phyloP scores from a whole-genome alignment of 345 rosid species.

The Arabis hirsuta region DNA sequence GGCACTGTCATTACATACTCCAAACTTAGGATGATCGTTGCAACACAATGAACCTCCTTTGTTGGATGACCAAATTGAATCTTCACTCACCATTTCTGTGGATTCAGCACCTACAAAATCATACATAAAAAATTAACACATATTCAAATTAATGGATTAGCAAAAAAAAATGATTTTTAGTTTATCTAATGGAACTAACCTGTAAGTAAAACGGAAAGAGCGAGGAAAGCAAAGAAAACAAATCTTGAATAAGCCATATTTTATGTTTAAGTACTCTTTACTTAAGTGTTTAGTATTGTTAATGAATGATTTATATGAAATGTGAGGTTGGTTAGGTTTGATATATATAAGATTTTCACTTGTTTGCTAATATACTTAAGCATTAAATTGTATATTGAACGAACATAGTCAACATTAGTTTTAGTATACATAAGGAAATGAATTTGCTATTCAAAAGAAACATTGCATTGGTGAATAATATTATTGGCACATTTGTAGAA shows the following conservation, averaged over 20 bases:
- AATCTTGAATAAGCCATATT: conserved; percentile 7
- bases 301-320: not conserved
- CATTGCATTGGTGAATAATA: not conserved
- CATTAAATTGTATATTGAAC: not conserved
- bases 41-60: conserved; percentile 20
- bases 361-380: not conserved
- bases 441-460: not conserved
- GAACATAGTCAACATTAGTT: not conserved
- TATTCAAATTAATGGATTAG: too few species aligned
- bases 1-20: not conserved
- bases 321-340: not conserved
- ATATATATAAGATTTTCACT: conserved; percentile 11
- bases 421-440: conserved; percentile 6
- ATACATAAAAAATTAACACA: not conserved
- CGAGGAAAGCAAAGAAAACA: not conserved
- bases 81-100: conserved; percentile 10
- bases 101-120: conserved; percentile 18
- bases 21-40: conserved; percentile 19
- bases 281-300: not conserved
- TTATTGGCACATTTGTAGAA: conserved; percentile 19
- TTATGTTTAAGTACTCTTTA: not conserved
- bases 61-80: conserved; percentile 22
- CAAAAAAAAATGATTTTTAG: not conserved
- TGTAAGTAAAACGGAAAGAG: not conserved
- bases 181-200: not conserved